Evolutionary conservation across 2,329 filamentous ascomycete genomes (phyloP).

Genomic region (Fusarium hostae): DNA sequence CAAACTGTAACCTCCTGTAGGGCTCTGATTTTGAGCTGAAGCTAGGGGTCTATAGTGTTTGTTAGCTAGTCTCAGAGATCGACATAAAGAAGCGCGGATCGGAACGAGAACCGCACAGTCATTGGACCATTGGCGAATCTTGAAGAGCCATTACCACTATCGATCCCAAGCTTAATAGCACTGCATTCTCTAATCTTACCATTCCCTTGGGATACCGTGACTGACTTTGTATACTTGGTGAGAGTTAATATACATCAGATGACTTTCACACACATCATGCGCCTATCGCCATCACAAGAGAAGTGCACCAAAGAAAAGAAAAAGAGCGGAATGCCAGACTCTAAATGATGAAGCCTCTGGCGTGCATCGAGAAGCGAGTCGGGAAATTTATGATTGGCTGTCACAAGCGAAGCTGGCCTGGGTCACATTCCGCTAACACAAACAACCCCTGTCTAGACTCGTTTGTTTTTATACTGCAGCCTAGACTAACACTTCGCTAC

Average conservation of each 20-base stretch:
- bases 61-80: slow-evolving; percentile 14
- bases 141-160: neutral
- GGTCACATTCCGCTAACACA: slow-evolving; percentile 40
- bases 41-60: neutral
- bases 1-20: neutral
- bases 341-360: slow-evolving; percentile 30
- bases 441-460: slow-evolving; percentile 13
- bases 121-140: neutral
- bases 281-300: neutral
- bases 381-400: slow-evolving; percentile 46
- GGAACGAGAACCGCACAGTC: slow-evolving; percentile 12
- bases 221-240: neutral
- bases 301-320: neutral
- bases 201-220: neutral
- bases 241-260: neutral
- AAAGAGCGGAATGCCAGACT: slow-evolving; percentile 28
- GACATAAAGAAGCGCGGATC: slow-evolving; percentile 16
- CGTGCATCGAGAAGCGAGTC: slow-evolving; percentile 47
- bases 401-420: slow-evolving; percentile 43
- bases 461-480: neutral
- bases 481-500: neutral
- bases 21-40: neutral
- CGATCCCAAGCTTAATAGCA: neutral
- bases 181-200: neutral
- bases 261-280: neutral